These are phyloP conservation scores for Onygena corvina DNA, from an alignment of 2,329 filamentous ascomycete genomes.

Conservation along the genomic window DNA sequence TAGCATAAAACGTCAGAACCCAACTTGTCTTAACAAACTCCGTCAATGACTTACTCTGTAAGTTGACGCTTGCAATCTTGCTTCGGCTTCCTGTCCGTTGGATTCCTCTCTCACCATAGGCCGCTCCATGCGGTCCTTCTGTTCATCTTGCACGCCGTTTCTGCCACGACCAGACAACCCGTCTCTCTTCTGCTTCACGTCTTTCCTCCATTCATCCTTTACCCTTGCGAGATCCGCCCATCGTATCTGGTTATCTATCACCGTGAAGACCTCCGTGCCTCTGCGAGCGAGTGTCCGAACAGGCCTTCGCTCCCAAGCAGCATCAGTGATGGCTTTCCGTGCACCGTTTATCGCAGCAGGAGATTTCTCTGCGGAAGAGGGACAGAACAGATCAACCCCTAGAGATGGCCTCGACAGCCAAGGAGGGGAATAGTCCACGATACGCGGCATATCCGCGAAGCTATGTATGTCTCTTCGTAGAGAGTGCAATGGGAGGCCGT, in stretches of 20 bases:
- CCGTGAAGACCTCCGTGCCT: slow-evolving; percentile 79
- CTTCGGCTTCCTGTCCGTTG: neutral
- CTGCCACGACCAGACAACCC: neutral
- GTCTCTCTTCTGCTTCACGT: slow-evolving; percentile 25
- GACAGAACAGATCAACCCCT: slow-evolving; percentile 64
- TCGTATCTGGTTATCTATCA: slow-evolving; percentile 76
- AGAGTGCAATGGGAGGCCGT: too few species aligned
- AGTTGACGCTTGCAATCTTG: neutral
- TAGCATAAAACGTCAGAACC: slow-evolving; percentile 8
- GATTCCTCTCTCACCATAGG: neutral
- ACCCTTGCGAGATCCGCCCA: slow-evolving; percentile 77
- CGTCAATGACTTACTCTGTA: slow-evolving; percentile 37
- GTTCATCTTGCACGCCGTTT: neutral
- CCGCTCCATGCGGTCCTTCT: neutral
- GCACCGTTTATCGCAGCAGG: slow-evolving; percentile 12
- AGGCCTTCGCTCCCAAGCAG: slow-evolving; percentile 28
- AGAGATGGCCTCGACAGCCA: slow-evolving; percentile 73
- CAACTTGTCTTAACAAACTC: neutral
- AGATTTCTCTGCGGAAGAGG: slow-evolving; percentile 35
- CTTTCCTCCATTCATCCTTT: slow-evolving; percentile 49
- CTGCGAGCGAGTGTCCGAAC: slow-evolving; percentile 60
- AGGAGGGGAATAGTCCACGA: slow-evolving; percentile 70
- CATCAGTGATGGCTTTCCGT: slow-evolving; percentile 21
- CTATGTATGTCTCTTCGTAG: too few species aligned
- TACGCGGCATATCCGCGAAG: slow-evolving; percentile 58